phyloP scores from a whole-genome alignment of 2,329 filamentous ascomycete species.

The Pyrenochaeta sp. region DNA sequence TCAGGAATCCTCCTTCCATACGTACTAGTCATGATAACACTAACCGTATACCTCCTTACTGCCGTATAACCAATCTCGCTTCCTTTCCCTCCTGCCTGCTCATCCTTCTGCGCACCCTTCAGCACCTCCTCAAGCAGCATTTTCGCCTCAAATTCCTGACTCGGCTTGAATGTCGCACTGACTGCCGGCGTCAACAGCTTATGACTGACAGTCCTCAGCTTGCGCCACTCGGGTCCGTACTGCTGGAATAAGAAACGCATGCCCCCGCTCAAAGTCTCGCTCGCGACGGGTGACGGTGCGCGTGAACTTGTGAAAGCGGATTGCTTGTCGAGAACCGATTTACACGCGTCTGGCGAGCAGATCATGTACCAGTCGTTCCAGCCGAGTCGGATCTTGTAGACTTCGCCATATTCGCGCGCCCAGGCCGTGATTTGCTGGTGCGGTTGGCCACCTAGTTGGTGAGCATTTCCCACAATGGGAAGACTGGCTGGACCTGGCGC shows the following conservation, averaged over 20 bases:
- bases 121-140: constrained; percentile 55
- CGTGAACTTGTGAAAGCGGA: constrained; percentile 48
- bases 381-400: constrained; percentile 55
- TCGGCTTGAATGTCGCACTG: constrained; percentile 53
- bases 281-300: constrained; percentile 50
- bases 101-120: constrained; percentile 32
- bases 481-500: constrained; percentile 39
- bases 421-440: constrained; percentile 46
- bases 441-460: constrained; percentile 38
- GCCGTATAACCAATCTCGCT: constrained; percentile 38
- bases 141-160: constrained; percentile 57
- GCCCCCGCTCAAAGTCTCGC: constrained; percentile 52
- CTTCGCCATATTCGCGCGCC: constrained; percentile 55
- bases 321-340: constrained; percentile 56
- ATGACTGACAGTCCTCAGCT: constrained; percentile 50
- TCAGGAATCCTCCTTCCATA: constrained; percentile 44
- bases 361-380: constrained; percentile 58
- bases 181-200: constrained; percentile 48
- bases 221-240: constrained; percentile 54
- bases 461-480: constrained; percentile 40
- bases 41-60: constrained; percentile 41
- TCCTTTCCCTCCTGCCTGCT: constrained; percentile 6
- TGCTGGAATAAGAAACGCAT: constrained; percentile 53
- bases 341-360: constrained; percentile 55
- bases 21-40: constrained; percentile 49